Evolutionary conservation across 2,329 filamentous ascomycete genomes (phyloP), one percentile per base, ranked within the genome.

Genomic region (Cryoendolithus antarcticus): DNA sequence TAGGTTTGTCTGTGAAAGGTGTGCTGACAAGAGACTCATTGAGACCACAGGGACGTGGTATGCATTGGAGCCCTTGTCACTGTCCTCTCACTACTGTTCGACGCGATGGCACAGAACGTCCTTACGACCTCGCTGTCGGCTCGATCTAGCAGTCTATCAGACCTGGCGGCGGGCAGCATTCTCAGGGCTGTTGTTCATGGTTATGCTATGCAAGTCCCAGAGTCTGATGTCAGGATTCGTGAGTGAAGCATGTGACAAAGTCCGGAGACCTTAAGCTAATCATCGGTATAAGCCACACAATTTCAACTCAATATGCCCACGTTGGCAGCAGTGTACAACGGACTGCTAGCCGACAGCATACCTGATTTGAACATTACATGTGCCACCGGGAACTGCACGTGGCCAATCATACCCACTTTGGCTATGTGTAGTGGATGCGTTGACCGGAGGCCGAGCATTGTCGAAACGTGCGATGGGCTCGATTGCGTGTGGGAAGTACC

Each of bases 391-490:
- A 39, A 42, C 15, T 42, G 40, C 21, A 38, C 32, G 11, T 42
- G 40, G 40, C 40, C 40, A 9, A 19, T 39, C 9, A 35, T 39
- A 8, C 36, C 40, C 3, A 42, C 40, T 2, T 8, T 32, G 8
- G 40, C 36, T 2, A 36, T 42, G 4, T 42, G 40, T 24, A 37
- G 40, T 10, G 36, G 36, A 11, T 42, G 40, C 9, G 32, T 40
- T 8, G 33, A 40, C 15, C 35, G n/a, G n/a, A n/a, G n/a, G n/a
- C n/a, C n/a, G n/a, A n/a, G n/a, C n/a, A n/a, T n/a, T n/a, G n/a
- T n/a, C n/a, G n/a, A n/a, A n/a, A n/a, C n/a, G n/a, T n/a, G n/a
- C n/a, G n/a, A n/a, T n/a, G n/a, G n/a, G n/a, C n/a, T n/a, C n/a
- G n/a, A n/a, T n/a, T n/a, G n/a, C n/a, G n/a, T n/a, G n/a, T n/a